phyloP scores from a whole-genome alignment of 2,329 filamentous ascomycete genomes.

The Claviceps sp. region DNA sequence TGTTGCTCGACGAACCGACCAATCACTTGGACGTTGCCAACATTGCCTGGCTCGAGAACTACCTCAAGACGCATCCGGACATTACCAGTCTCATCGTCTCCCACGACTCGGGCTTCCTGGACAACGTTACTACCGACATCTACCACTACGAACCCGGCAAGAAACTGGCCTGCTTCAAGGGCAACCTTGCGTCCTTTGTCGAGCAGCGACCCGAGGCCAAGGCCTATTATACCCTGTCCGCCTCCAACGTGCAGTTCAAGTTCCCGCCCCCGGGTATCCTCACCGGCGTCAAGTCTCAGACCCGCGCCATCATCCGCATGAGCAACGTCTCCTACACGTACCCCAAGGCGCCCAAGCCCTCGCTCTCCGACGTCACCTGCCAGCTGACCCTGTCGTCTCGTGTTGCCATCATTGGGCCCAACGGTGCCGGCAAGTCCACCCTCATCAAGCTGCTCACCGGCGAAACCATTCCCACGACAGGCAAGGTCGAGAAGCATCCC shows the following conservation, averaged over 20 bases:
- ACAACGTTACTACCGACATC: conserved; percentile 95
- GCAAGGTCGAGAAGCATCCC: conserved; percentile 94
- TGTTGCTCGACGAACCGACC: conserved; percentile 94
- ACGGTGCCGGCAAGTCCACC: conserved; percentile 96
- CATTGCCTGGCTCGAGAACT: conserved; percentile 90
- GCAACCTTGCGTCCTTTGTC: conserved; percentile 75
- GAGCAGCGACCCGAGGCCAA: conserved; percentile 84
- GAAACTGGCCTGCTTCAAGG: conserved; percentile 80
- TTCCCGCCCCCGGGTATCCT: conserved; percentile 93
- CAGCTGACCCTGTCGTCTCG: conserved; percentile 79
- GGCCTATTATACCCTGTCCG: conserved; percentile 93
- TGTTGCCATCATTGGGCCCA: conserved; percentile 91
- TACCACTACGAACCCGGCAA: conserved; percentile 96
- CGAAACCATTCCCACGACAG: conserved; percentile 69
- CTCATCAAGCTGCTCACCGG: conserved; percentile 95
- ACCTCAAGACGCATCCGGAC: conserved; percentile 88
- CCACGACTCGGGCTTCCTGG: conserved; percentile 95
- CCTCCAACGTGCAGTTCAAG: conserved; percentile 85
- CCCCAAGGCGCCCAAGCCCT: conserved; percentile 76
- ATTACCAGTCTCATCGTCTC: conserved; percentile 97
- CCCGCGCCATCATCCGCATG: conserved; percentile 91
- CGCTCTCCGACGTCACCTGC: conserved; percentile 76
- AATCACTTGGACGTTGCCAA: conserved; percentile 97
- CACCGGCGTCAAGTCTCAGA: conserved; percentile 88
- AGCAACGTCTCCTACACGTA: conserved; percentile 85